A percentile compares a stretch with the other conserved stretches of the same genome.
Evolutionary conservation across 352 stramenopile species (phyloP).

Genomic region (Globisporangium carolinianum): DNA sequence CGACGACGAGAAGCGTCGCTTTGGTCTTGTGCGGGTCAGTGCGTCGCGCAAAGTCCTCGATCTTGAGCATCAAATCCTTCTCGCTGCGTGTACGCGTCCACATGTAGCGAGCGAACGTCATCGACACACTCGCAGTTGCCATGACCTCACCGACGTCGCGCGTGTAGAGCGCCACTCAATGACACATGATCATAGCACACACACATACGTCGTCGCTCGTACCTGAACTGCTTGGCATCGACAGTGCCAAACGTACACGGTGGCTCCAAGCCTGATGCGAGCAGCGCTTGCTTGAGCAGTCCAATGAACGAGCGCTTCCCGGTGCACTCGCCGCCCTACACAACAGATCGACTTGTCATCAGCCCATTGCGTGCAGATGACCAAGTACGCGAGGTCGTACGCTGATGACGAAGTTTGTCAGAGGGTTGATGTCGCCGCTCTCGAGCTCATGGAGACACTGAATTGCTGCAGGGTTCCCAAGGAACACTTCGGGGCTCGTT

Average conservation of each 20-base stretch:
- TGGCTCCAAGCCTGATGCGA: conserved; percentile 11
- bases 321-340: conserved; percentile 33
- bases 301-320: conserved; percentile 48
- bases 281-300: conserved; percentile 28
- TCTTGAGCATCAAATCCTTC: conserved; percentile 29
- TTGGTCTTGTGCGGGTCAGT: conserved; percentile 18
- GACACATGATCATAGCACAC: too few species aligned
- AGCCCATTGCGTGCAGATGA: too few species aligned
- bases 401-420: conserved; percentile 65
- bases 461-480: conserved; percentile 36
- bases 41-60: conserved; percentile 20
- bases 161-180: too few species aligned
- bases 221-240: conserved; percentile 25
- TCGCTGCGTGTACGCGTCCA: conserved; percentile 31
- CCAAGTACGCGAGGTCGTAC: conserved; percentile 13
- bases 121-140: too few species aligned
- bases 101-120: not conserved
- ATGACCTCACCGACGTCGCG: too few species aligned
- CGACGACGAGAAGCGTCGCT: conserved; percentile 37
- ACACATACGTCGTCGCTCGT: too few species aligned
- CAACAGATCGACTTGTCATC: too few species aligned
- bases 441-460: conserved; percentile 20
- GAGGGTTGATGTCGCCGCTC: not conserved
- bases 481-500: conserved; percentile 26
- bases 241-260: conserved; percentile 26